Conservation (phyloP, 208 protist species). For the Trichomonas tenax region DNA sequence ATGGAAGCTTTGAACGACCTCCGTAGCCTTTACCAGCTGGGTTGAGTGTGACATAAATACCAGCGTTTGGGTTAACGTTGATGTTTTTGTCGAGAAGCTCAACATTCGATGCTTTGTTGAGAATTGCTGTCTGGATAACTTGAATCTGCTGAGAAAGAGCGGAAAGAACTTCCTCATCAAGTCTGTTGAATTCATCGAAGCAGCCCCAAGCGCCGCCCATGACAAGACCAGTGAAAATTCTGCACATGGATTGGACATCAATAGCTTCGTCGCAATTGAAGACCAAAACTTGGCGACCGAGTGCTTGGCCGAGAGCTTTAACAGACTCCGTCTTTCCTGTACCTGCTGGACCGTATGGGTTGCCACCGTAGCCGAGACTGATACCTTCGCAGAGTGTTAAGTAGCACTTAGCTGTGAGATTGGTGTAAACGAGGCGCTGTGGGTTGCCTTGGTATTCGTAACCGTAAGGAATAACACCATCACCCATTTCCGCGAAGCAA, state of each 20-base stretch:
- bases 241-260: constrained; percentile 91
- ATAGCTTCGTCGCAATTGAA: constrained; percentile 98
- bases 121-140: constrained; percentile 84
- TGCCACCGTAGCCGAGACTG: constrained; percentile 86
- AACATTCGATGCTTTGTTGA: constrained; percentile 59
- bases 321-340: constrained; percentile 96
- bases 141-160: constrained; percentile 96
- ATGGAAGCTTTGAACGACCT: constrained; percentile 85
- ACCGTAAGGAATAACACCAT: constrained; percentile 79
- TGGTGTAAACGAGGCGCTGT: constrained; percentile 86
- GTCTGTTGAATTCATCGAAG: constrained; percentile 97
- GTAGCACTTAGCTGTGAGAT: constrained; percentile 90
- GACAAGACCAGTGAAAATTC: constrained; percentile 94
- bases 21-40: constrained; percentile 91
- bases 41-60: constrained; percentile 95
- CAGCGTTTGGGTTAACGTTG: constrained; percentile 64
- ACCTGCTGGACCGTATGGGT: constrained; percentile 90
- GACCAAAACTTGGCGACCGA: constrained; percentile 88
- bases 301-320: constrained; percentile 82
- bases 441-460: constrained; percentile 96
- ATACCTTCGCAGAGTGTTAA: constrained; percentile 89
- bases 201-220: constrained; percentile 95
- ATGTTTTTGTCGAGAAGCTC: constrained; percentile 63
- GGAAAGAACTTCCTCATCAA: constrained; percentile 90
- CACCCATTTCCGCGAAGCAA: constrained; percentile 71